Evolutionary conservation across 1,284 basidiomycete genomes (phyloP).

Genomic region (Ganoderma meredithae): DNA sequence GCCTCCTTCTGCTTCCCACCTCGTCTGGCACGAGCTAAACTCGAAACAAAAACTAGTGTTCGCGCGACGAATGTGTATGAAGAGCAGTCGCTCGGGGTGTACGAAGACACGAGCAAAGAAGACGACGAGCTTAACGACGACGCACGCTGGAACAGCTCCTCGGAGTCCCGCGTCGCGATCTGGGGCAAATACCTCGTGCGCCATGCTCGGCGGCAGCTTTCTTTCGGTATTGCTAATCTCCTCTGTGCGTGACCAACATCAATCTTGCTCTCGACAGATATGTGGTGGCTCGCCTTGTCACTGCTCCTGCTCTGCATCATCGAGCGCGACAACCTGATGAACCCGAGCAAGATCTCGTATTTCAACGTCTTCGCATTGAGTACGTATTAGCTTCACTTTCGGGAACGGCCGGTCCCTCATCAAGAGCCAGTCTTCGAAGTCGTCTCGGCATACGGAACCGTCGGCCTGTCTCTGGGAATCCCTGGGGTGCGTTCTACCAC

Average conservation of each 20-base stretch:
- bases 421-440: slow-evolving; percentile 61
- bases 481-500: slow-evolving; percentile 50
- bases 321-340: slow-evolving; percentile 68
- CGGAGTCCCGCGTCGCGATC: slow-evolving; percentile 59
- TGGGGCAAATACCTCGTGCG: slow-evolving; percentile 82
- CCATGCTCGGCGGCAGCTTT: slow-evolving; percentile 88
- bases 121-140: slow-evolving; percentile 51
- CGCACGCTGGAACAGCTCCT: slow-evolving; percentile 42
- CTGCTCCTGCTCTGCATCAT: slow-evolving; percentile 88
- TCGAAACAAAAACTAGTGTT: slow-evolving; percentile 56
- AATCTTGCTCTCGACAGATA: slow-evolving; percentile 57
- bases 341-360: slow-evolving; percentile 53
- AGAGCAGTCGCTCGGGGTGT: slow-evolving; percentile 86
- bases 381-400: slow-evolving; percentile 14
- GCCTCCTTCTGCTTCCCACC: neutral
- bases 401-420: neutral
- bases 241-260: neutral
- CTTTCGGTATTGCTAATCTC: slow-evolving; percentile 67
- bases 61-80: slow-evolving; percentile 99
- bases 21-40: neutral
- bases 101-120: slow-evolving; percentile 53
- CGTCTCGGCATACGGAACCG: slow-evolving; percentile 73
- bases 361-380: slow-evolving; percentile 67
- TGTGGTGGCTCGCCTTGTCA: slow-evolving; percentile 89
- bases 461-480: slow-evolving; percentile 77